Conservation (phyloP, 768 basidiomycete genomes). For the Clavaria fumosa region DNA sequence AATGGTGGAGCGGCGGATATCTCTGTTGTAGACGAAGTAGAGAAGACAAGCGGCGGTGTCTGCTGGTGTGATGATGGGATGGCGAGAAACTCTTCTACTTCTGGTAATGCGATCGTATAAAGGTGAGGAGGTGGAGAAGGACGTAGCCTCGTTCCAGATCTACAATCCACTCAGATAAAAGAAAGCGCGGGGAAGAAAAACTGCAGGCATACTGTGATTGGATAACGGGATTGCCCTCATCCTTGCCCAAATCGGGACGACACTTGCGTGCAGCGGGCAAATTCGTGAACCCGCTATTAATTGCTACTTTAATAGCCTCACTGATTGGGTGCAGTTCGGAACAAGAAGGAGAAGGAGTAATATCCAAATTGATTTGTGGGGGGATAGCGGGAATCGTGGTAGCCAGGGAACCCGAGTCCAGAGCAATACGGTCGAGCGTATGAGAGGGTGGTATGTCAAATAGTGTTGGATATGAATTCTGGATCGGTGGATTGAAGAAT, state of each 20-base stretch:
- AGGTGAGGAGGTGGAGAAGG: background rate
- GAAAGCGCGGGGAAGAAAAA: background rate
- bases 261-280: too few species aligned
- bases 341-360: conserved; percentile 1
- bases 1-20: background rate
- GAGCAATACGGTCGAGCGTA: conserved; percentile 29
- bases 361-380: conserved; percentile 1
- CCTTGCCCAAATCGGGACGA: too few species aligned
- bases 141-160: background rate
- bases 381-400: conserved; percentile 11
- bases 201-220: background rate
- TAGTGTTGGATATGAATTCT: conserved; percentile 36
- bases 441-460: conserved; percentile 31
- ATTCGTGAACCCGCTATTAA: conserved; percentile 5
- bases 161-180: background rate
- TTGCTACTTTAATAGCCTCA: conserved; percentile 9
- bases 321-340: conserved; percentile 4
- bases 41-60: background rate
- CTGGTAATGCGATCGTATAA: background rate
- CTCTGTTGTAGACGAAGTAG: background rate
- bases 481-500: too few species aligned
- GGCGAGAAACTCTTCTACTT: background rate
- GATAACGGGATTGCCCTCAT: background rate
- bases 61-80: background rate
- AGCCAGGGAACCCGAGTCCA: conserved; percentile 10